Base-by-base conservation (phyloP, 177 flowering plant species). In the Telopea speciosissima region DNA sequence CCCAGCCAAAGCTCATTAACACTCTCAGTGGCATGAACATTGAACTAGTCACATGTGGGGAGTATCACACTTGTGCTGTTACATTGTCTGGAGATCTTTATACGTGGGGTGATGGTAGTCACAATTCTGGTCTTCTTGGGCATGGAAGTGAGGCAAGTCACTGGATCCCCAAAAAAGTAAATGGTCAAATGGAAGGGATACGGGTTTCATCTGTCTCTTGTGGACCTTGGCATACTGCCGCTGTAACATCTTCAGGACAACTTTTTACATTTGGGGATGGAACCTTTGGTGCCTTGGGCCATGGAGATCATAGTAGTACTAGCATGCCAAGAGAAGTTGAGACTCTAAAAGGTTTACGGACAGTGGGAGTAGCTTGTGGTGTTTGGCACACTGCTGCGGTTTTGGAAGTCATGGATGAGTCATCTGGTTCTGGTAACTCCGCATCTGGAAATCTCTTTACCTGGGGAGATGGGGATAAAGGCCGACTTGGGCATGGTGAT, bases 221-320 rank as follows among this genome's bases (percentile, higher is more conserved):
- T 75, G 88, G 88, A 10, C 80, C 88, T 40, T 85, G 86, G 85
- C 88, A 85, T 72, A 79, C 88, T 17, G 85, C 88, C 56, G 68
- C 68, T 58, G 71, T 83, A 10, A 80, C 86, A 26, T 79, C 81
- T 52, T 64, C 76, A 8, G 88, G 88, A 10, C 86, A 77, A 62
- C 33, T 85, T 68, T 82, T 85, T 75, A 85, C 88, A 16, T 85
- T 85, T 80, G 88, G 88, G n/a, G 86, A 85, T 74, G 88, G 88
- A 66, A 83, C 85, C 11, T 85, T 85, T 67, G 88, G 88, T 72
- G 84, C 78, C 24, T 72, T 85, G 21, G 88, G 88, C 24, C 88
- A 85, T 73, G 88, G 88, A 13, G 80, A 80, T 66, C 77, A 77
- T 13, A 17, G 44, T 56, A 78, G 76, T 54, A 40, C 60, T 36